Percentiles rank a stretch among this genome's conserved stretches.
Evolutionary conservation across 2,329 filamentous ascomycete species (phyloP).

Genomic region (Aschersonia sp.): DNA sequence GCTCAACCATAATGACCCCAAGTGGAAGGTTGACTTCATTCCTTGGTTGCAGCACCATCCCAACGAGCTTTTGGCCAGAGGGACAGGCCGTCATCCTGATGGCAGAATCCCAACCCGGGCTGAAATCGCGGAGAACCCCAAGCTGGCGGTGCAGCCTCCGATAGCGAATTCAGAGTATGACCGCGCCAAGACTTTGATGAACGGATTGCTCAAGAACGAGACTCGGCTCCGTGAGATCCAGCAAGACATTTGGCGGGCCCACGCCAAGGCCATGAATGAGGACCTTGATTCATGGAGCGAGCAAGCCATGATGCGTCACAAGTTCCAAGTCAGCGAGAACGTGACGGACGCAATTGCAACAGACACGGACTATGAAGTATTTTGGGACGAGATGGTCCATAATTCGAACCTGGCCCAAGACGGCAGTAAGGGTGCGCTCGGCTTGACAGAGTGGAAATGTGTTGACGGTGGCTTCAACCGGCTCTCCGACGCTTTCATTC

Average conservation of each 20-base stretch:
- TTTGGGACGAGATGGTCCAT: slow-evolving; percentile 18
- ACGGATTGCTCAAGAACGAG: slow-evolving; percentile 6
- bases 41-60: slow-evolving; percentile 23
- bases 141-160: slow-evolving; percentile 8
- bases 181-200: slow-evolving; percentile 7
- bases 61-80: slow-evolving; percentile 14
- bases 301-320: slow-evolving; percentile 16
- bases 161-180: slow-evolving; percentile 9
- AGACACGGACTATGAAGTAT: slow-evolving; percentile 15
- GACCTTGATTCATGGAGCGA: slow-evolving; percentile 16
- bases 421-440: slow-evolving; percentile 10
- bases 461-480: slow-evolving; percentile 19
- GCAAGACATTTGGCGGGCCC: slow-evolving; percentile 13
- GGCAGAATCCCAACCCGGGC: slow-evolving; percentile 10
- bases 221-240: slow-evolving; percentile 5
- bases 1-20: slow-evolving; percentile 17
- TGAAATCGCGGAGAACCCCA: slow-evolving; percentile 7
- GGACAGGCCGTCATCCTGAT: slow-evolving; percentile 11
- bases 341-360: slow-evolving; percentile 18
- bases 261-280: slow-evolving; percentile 14
- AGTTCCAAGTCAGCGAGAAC: slow-evolving; percentile 19
- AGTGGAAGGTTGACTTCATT: slow-evolving; percentile 23
- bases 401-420: slow-evolving; percentile 18
- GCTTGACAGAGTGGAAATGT: slow-evolving; percentile 14
- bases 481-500: slow-evolving; percentile 18